phyloP scores from a whole-genome alignment of 2,329 filamentous ascomycete species.

The Calonectria montana region DNA sequence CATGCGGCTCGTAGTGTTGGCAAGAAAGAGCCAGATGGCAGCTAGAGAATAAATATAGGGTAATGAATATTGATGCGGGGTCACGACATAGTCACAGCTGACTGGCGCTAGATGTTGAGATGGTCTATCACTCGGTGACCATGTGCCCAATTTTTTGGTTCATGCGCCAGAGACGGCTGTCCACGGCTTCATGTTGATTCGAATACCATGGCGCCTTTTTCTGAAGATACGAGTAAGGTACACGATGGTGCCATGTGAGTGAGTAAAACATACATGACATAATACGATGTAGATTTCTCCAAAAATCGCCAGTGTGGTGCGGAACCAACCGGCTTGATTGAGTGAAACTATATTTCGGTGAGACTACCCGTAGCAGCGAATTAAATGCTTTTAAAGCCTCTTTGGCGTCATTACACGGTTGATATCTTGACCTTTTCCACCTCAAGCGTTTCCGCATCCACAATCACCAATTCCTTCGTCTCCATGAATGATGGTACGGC shows the following conservation, averaged over 20 bases:
- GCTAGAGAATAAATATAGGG: slow-evolving; percentile 15
- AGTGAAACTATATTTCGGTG: not conserved
- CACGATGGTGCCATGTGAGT: not conserved
- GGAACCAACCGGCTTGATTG: not conserved
- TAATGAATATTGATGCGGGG: slow-evolving; percentile 16
- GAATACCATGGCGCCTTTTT: too few species aligned
- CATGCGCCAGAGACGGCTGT: not conserved
- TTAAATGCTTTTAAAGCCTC: not conserved
- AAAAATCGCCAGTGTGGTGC: not conserved
- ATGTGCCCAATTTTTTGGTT: not conserved
- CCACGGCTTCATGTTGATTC: not conserved
- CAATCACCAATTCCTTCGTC: slow-evolving; percentile 81
- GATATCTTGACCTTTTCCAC: slow-evolving; percentile 75
- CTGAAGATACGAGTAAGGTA: not conserved
- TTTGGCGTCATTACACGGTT: slow-evolving; percentile 29
- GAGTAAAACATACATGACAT: not conserved
- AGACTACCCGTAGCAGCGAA: not conserved
- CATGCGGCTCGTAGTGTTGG: not conserved
- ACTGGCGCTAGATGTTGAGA: not conserved
- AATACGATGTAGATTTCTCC: not conserved
- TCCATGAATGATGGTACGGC: slow-evolving; percentile 84
- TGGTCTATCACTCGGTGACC: not conserved
- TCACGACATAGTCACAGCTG: not conserved
- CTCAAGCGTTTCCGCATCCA: slow-evolving; percentile 88
- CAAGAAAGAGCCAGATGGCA: not conserved